A percentile compares a stretch with the other conserved stretches of the same genome.
Conservation (phyloP, 2,329 filamentous ascomycete genomes). For the Venturia oleaginea region DNA sequence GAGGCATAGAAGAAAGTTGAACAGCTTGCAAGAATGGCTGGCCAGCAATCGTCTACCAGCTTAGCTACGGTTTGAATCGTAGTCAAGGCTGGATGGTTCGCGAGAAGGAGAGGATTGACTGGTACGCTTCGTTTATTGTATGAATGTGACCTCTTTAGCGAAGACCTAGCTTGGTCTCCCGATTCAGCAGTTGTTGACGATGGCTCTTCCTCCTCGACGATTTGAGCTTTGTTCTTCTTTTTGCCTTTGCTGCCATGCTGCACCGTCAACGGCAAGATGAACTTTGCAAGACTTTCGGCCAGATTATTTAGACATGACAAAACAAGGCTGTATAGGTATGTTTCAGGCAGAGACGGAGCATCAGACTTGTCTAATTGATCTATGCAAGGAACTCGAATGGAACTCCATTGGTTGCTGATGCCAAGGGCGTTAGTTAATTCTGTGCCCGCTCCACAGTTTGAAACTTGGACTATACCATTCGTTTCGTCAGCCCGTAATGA, state of each 20-base stretch:
- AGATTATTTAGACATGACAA: constrained; percentile 82
- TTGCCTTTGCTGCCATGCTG: constrained; percentile 47
- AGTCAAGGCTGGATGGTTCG: constrained; percentile 59
- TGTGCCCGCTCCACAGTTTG: no score
- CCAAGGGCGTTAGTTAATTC: no score
- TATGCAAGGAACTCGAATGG: constrained; percentile 75
- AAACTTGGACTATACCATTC: no score
- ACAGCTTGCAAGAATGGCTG: constrained; percentile 85
- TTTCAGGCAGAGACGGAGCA: constrained; percentile 73
- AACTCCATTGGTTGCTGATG: constrained; percentile 91
- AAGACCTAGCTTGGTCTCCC: constrained; percentile 13
- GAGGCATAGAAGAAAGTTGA: constrained; percentile 92
- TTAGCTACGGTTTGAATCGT: constrained; percentile 70
- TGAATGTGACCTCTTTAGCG: constrained; percentile 54
- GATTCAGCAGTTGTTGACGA: constrained; percentile 8
- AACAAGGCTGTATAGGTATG: constrained; percentile 85
- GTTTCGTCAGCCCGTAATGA: no score
- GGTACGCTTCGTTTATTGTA: constrained; percentile 70
- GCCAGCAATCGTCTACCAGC: constrained; percentile 90
- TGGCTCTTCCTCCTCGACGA: constrained; percentile 25
- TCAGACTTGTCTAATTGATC: constrained; percentile 92
- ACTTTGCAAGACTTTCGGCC: constrained; percentile 87
- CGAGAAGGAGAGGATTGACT: constrained; percentile 70
- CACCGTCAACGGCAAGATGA: constrained; percentile 83
- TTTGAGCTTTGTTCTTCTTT: constrained; percentile 35